phyloP scores from a whole-genome alignment of 2,329 filamentous ascomycete species.

The Lachnellula hyalina region DNA sequence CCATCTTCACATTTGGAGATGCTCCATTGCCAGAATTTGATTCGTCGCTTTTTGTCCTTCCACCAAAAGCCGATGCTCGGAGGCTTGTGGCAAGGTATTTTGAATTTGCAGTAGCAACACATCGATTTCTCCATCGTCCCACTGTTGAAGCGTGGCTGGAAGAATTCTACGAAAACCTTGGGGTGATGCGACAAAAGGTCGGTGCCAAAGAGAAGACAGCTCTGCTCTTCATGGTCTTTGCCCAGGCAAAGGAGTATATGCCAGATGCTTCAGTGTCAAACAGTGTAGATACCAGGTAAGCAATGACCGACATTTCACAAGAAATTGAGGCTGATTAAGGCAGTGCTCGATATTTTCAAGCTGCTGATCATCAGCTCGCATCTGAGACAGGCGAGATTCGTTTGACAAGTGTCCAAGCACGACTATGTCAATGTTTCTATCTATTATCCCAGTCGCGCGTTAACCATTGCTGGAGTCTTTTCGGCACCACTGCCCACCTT shows the following conservation, averaged over 20 bases:
- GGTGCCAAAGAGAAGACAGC: conserved; percentile 37
- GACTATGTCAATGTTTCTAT: conserved; percentile 35
- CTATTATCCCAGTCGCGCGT: conserved; percentile 32
- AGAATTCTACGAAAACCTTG: conserved; percentile 41
- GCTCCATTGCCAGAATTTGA: conserved; percentile 41
- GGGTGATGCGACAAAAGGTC: conserved; percentile 35
- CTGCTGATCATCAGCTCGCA: conserved; percentile 29
- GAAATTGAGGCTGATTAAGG: background rate
- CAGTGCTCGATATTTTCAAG: conserved; percentile 25
- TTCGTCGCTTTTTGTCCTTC: conserved; percentile 38
- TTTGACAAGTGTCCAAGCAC: conserved; percentile 36
- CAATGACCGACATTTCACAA: background rate
- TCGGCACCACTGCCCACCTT: conserved; percentile 31
- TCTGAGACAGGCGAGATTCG: conserved; percentile 32
- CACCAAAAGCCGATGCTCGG: conserved; percentile 13
- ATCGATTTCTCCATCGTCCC: conserved; percentile 51
- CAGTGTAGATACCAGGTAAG: conserved; percentile 15
- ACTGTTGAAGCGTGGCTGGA: conserved; percentile 46
- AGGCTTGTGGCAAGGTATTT: conserved; percentile 48
- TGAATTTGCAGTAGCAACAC: conserved; percentile 55
- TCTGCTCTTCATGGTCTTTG: conserved; percentile 45
- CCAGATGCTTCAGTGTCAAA: background rate
- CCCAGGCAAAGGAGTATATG: conserved; percentile 40
- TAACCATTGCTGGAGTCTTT: conserved; percentile 34
- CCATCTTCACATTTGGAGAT: conserved; percentile 30